Evolutionary conservation across 2,329 filamentous ascomycete species (phyloP).

Genomic region (Dryadomyces sulphureus): DNA sequence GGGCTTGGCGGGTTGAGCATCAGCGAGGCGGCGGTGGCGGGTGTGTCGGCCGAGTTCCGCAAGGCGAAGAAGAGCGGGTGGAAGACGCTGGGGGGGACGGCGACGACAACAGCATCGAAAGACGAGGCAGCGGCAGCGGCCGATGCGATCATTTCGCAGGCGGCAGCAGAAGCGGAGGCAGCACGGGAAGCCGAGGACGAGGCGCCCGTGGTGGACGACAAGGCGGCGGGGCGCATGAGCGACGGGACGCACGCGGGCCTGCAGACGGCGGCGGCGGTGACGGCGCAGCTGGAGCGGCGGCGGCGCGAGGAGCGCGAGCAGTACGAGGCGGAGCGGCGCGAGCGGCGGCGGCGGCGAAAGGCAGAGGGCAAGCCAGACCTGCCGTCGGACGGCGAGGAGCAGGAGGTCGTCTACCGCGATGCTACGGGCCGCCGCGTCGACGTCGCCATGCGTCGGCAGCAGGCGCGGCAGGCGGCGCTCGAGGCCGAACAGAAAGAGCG

Average conservation of each 20-base stretch:
- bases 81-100: slow-evolving; percentile 44
- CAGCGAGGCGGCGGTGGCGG: slow-evolving; percentile 30
- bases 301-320: slow-evolving; percentile 18
- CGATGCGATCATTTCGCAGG: slow-evolving; percentile 62
- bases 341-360: slow-evolving; percentile 18
- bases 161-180: slow-evolving; percentile 50
- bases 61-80: slow-evolving; percentile 66
- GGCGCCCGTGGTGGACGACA: slow-evolving; percentile 32
- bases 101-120: not conserved
- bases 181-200: slow-evolving; percentile 32
- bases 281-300: slow-evolving; percentile 50
- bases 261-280: slow-evolving; percentile 69
- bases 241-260: slow-evolving; percentile 78
- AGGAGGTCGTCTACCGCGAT: slow-evolving; percentile 93
- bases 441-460: slow-evolving; percentile 76
- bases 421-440: slow-evolving; percentile 91
- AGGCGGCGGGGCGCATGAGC: slow-evolving; percentile 53
- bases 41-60: slow-evolving; percentile 48
- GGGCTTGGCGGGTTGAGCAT: slow-evolving; percentile 36
- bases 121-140: slow-evolving; percentile 43
- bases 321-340: slow-evolving; percentile 15
- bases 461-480: slow-evolving; percentile 49
- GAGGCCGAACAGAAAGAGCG: slow-evolving; percentile 60
- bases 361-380: slow-evolving; percentile 52
- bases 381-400: slow-evolving; percentile 23